Evolutionary conservation across 768 basidiomycete species (phyloP), one percentile per base, ranked within the genome.

Genomic region (Boletus coccyginus): DNA sequence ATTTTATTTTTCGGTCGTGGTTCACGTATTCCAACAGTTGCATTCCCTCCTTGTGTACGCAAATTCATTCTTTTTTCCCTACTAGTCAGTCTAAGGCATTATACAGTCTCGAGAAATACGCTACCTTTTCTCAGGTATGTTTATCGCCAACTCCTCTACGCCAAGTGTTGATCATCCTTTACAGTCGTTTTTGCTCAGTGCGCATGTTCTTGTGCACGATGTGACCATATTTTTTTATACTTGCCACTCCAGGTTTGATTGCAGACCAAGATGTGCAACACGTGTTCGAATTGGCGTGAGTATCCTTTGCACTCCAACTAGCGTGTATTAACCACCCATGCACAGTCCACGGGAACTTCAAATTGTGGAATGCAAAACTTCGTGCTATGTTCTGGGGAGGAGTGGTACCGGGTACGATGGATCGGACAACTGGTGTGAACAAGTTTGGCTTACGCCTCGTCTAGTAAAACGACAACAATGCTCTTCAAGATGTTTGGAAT

Each of bases 21-120:
- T 43, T 62, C 14, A 39, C 36, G 31, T 27, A 3, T 29, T 24
- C 50, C 17, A 38, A 9, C 45, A 86, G 83, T 71, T 86, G 9
- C 84, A 87, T 60, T 74, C 80, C 3, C 74, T 86, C 27, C 74
- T 86, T 21, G 77, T 83, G 84, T 86, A 64, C 53, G 82, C 66
- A 39, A 17, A 12, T 27, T 13, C 24, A 29, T 46, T 11, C n/a
- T 21, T 31, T 44, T 21, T 21, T 2, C 21, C 27, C 12, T 50
- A 1, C 7, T 24, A 24, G 7, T 21, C 5, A 16, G 70, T 11
- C 66, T 81, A 43, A 85, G 53, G 80, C 2, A 21, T 21, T 21
- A 21, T 21, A 21, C 21, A 21, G 21, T 21, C 21, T 21, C 21
- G 21, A 21, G 21, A 21, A 21, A 21, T 21, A 21, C 21, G 21